These are phyloP conservation scores for Naegleria lovaniensis DNA, from an alignment of 208 protist genomes.

Conservation along the genomic window DNA sequence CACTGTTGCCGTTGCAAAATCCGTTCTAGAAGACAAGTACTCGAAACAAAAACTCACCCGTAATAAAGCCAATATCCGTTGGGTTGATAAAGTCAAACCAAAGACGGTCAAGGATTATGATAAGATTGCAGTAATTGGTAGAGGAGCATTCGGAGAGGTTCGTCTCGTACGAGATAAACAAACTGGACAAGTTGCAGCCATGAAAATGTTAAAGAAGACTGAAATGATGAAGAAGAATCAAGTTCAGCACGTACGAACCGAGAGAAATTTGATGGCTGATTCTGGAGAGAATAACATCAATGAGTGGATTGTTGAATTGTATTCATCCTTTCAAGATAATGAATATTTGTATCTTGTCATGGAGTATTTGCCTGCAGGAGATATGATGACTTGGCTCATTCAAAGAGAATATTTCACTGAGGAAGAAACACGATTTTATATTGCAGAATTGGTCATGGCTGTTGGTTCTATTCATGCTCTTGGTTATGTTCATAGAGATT, in stretches of 20 bases:
- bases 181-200: slow-evolving; percentile 66
- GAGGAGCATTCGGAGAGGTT: slow-evolving; percentile 84
- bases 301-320: slow-evolving; percentile 75
- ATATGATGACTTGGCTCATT: slow-evolving; percentile 82
- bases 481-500: slow-evolving; percentile 31
- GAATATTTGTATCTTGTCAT: slow-evolving; percentile 84
- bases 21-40: background rate
- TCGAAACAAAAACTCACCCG: background rate
- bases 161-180: slow-evolving; percentile 55
- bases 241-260: slow-evolving; percentile 70
- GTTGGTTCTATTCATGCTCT: slow-evolving; percentile 72
- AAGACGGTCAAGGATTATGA: slow-evolving; percentile 63
- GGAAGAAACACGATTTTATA: slow-evolving; percentile 75
- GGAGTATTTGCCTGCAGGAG: slow-evolving; percentile 84
- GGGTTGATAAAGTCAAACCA: background rate
- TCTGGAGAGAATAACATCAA: slow-evolving; percentile 52
- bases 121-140: slow-evolving; percentile 68
- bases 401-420: slow-evolving; percentile 74
- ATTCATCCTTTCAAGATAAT: slow-evolving; percentile 81
- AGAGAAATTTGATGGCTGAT: slow-evolving; percentile 77
- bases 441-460: slow-evolving; percentile 75
- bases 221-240: slow-evolving; percentile 81
- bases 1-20: background rate
- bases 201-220: slow-evolving; percentile 78
- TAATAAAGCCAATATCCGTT: background rate